These are phyloP conservation scores for Brassica rapa DNA, from an alignment of 345 rosid genomes.

Conservation along the genomic window DNA sequence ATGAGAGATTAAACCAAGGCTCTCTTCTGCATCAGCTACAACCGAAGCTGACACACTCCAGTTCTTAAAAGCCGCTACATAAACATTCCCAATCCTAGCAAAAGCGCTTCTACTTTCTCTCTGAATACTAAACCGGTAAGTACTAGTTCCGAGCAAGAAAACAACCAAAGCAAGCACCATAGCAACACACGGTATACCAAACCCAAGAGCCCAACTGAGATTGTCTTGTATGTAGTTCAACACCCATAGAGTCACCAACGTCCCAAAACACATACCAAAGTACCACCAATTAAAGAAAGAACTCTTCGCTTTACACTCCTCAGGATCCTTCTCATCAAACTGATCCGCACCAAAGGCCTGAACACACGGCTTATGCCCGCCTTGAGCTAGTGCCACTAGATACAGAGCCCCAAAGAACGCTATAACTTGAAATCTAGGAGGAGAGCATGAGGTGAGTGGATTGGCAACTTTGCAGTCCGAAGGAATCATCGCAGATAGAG, in stretches of 20 bases:
- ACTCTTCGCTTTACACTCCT: conserved; percentile 54
- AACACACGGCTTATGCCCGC: conserved; percentile 86
- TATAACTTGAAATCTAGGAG: conserved; percentile 37
- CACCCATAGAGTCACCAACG: conserved; percentile 45
- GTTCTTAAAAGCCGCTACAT: conserved; percentile 58
- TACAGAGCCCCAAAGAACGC: conserved; percentile 57
- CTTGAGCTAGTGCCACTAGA: conserved; percentile 70
- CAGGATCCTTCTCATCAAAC: conserved; percentile 63
- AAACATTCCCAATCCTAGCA: conserved; percentile 56
- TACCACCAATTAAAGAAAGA: conserved; percentile 91
- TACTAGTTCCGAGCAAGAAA: conserved; percentile 58
- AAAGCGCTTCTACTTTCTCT: conserved; percentile 57
- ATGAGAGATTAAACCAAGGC: conserved; percentile 38
- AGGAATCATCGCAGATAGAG: conserved; percentile 64
- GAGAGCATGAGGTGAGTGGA: conserved; percentile 39
- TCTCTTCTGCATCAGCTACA: conserved; percentile 42
- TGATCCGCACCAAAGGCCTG: conserved; percentile 94
- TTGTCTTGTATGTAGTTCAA: conserved; percentile 72
- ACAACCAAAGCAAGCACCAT: conserved; percentile 59
- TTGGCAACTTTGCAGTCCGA: conserved; percentile 45
- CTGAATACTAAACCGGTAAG: conserved; percentile 54
- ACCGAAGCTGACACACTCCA: conserved; percentile 41
- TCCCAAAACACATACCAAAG: conserved; percentile 57
- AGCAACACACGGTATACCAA: conserved; percentile 65
- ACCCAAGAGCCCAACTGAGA: conserved; percentile 75